Conservation (phyloP, 441 rosid species). For the Eutrema salsugineum region DNA sequence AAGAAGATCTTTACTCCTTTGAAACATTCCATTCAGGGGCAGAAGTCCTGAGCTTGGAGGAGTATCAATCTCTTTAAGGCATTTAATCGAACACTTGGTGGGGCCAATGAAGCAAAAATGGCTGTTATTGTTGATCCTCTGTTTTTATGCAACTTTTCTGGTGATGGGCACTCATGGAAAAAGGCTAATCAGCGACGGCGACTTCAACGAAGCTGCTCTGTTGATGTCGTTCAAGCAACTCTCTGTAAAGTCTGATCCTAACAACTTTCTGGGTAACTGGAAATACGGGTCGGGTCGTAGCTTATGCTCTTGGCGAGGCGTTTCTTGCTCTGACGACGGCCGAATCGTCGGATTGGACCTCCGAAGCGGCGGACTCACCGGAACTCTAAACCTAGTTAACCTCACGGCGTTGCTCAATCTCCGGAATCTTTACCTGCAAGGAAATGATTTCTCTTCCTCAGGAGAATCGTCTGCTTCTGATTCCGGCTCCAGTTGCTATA, state of each 20-base stretch:
- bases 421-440: constrained; percentile 42
- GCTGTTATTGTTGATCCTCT: neutral
- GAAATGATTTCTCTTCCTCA: constrained; percentile 52
- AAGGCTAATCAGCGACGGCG: neutral
- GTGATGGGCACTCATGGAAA: neutral
- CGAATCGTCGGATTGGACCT: constrained; percentile 51
- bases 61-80: neutral
- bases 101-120: constrained; percentile 10
- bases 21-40: constrained; percentile 1
- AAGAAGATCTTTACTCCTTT: neutral
- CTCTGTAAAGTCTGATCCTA: constrained; percentile 58
- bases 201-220: constrained; percentile 30
- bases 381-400: constrained; percentile 40
- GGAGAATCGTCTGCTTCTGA: constrained; percentile 35
- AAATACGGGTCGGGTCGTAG: constrained; percentile 26
- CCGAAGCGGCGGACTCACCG: constrained; percentile 42
- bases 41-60: constrained; percentile 33
- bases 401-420: constrained; percentile 52
- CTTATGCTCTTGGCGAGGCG: constrained; percentile 68
- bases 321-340: constrained; percentile 49
- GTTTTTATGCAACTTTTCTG: neutral
- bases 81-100: neutral
- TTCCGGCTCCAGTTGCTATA: constrained; percentile 16
- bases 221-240: constrained; percentile 55
- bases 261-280: constrained; percentile 49